Conservation (phyloP, 1,139 yeast species). For the Pichia sorboxylosa region DNA sequence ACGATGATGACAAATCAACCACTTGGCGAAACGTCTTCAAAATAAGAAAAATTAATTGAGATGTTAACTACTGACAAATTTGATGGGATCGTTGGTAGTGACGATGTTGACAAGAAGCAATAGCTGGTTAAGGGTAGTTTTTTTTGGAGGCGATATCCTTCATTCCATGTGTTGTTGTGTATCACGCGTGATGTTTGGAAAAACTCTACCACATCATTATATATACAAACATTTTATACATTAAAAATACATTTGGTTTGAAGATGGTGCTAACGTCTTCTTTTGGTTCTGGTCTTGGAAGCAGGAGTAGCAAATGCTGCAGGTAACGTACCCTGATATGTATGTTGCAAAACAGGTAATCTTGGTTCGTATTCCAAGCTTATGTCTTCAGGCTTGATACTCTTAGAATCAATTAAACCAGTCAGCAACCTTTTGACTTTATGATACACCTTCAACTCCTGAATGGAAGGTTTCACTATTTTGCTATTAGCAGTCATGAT, state of each 20-base stretch:
- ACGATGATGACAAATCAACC: too few species aligned
- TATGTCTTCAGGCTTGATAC: constrained; percentile 21
- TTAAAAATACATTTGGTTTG: constrained; percentile 2
- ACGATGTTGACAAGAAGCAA: too few species aligned
- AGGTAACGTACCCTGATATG: constrained; percentile 73
- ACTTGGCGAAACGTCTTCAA: too few species aligned
- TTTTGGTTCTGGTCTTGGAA: constrained; percentile 13
- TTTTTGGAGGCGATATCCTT: too few species aligned
- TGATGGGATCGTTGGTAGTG: too few species aligned
- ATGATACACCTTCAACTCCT: constrained; percentile 39
- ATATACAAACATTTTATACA: background rate
- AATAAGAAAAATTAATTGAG: too few species aligned
- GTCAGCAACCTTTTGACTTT: constrained; percentile 39
- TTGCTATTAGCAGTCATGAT: constrained; percentile 7
- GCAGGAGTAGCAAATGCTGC: constrained; percentile 28
- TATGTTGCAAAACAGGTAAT: constrained; percentile 62
- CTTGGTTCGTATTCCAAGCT: constrained; percentile 28
- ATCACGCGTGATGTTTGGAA: too few species aligned
- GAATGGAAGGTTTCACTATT: constrained; percentile 25
- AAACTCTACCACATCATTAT: background rate
- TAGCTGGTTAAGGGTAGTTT: too few species aligned
- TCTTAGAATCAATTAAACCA: constrained; percentile 27
- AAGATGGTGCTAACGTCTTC: constrained; percentile 18
- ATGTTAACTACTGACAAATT: too few species aligned
- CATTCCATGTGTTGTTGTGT: too few species aligned